A percentile compares a stretch with the other conserved stretches of the same genome.
Conservation (phyloP, 495 filamentous ascomycete species). For the Parathielavia appendiculata region DNA sequence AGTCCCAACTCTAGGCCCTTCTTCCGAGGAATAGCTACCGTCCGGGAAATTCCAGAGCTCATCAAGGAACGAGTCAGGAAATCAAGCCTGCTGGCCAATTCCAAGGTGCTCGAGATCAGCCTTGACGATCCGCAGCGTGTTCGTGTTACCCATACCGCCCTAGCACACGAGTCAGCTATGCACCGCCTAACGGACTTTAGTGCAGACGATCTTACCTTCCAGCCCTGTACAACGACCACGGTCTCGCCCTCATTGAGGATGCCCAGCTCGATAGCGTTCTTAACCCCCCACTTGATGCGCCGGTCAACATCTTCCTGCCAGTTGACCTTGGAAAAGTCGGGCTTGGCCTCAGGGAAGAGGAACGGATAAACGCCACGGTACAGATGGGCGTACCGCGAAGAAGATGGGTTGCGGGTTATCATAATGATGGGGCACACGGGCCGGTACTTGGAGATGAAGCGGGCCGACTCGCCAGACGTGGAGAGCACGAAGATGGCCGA, state of each 20-base stretch:
- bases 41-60: not conserved
- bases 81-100: conserved; percentile 28
- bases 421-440: conserved; percentile 98
- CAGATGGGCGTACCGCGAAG: conserved; percentile 85
- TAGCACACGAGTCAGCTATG: conserved; percentile 27
- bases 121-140: conserved; percentile 65
- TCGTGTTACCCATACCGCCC: conserved; percentile 96
- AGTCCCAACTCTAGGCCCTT: not conserved
- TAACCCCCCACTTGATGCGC: conserved; percentile 92
- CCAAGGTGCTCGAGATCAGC: conserved; percentile 50
- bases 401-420: conserved; percentile 81
- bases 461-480: conserved; percentile 84
- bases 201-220: conserved; percentile 47
- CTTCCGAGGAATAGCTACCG: conserved; percentile 1
- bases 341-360: conserved; percentile 86
- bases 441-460: conserved; percentile 94
- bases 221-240: conserved; percentile 94
- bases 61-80: not conserved
- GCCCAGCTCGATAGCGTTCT: conserved; percentile 74
- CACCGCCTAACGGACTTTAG: too few species aligned
- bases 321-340: conserved; percentile 77
- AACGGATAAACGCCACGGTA: conserved; percentile 98
- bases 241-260: conserved; percentile 76
- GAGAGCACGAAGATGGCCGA: conserved; percentile 91
- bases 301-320: conserved; percentile 99